Percentiles rank a stretch among this genome's conserved stretches.
Conservation (phyloP, 176 grass and related monocot species). For the Phoenix dactylifera region DNA sequence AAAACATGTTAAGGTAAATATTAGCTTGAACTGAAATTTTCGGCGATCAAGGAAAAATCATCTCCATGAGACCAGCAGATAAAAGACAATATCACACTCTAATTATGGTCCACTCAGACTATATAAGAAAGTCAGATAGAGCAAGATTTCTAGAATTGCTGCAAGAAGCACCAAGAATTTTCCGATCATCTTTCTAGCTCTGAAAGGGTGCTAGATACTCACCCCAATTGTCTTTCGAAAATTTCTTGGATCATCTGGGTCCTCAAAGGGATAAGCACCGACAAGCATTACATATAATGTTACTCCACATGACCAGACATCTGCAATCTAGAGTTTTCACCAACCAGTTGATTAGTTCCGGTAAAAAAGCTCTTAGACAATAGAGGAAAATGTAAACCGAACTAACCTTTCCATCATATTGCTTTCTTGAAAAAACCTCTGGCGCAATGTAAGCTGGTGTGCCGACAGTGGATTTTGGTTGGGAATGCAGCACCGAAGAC, state of each 20-base stretch:
- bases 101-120: too few species aligned
- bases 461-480: constrained; percentile 93
- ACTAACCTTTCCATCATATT: constrained; percentile 91
- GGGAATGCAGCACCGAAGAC: constrained; percentile 88
- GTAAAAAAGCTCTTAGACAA: background rate
- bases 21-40: too few species aligned
- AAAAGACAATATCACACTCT: too few species aligned
- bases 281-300: constrained; percentile 99
- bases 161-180: too few species aligned
- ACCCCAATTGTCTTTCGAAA: constrained; percentile 90
- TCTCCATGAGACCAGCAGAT: too few species aligned
- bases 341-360: background rate
- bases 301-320: constrained; percentile 98
- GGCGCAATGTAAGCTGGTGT: constrained; percentile 97
- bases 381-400: background rate
- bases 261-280: constrained; percentile 86
- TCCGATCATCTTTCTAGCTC: background rate
- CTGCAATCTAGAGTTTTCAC: constrained; percentile 56
- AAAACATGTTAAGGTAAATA: background rate
- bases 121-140: too few species aligned
- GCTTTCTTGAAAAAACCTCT: constrained; percentile 70
- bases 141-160: too few species aligned
- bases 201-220: constrained; percentile 15
- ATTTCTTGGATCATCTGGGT: constrained; percentile 83
- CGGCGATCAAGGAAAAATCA: too few species aligned